phyloP scores from a whole-genome alignment of 2,329 filamentous ascomycete genomes.

The Ustulina deusta region DNA sequence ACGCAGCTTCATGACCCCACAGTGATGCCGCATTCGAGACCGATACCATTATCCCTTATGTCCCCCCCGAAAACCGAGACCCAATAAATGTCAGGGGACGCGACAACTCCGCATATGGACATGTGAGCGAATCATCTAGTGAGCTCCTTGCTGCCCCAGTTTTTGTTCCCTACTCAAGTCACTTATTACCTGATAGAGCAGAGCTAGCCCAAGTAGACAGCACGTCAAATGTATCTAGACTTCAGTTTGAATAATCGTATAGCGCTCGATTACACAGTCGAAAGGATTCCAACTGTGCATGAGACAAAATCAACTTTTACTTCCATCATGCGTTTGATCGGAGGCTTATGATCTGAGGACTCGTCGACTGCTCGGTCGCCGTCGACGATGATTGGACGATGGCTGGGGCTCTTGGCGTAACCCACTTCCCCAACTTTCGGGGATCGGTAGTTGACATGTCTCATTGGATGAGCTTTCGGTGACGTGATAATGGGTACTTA shows the following conservation, averaged over 20 bases:
- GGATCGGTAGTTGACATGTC: conserved; percentile 15
- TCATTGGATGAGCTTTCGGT: conserved; percentile 30
- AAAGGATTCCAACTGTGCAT: background rate
- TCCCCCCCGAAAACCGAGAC: background rate
- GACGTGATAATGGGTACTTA: conserved; percentile 34
- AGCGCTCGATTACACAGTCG: background rate
- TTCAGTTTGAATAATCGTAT: background rate
- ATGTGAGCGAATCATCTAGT: conserved; percentile 15
- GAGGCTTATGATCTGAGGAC: conserved; percentile 6
- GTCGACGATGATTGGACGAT: conserved; percentile 19
- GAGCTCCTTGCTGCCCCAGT: conserved; percentile 9
- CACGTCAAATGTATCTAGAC: background rate
- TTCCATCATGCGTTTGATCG: background rate
- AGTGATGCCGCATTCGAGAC: conserved; percentile 40
- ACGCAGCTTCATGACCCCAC: conserved; percentile 40
- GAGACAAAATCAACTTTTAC: background rate
- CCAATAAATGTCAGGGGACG: conserved; percentile 21
- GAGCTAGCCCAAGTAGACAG: background rate
- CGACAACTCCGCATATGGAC: conserved; percentile 29
- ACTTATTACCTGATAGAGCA: background rate
- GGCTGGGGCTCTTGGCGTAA: conserved; percentile 14
- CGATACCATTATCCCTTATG: conserved; percentile 3
- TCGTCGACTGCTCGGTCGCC: conserved; percentile 25
- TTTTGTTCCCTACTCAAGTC: background rate
- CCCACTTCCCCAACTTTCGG: conserved; percentile 30